Conservation (phyloP, 2,329 filamentous ascomycete genomes). For the Emmonsiellopsis sp. region DNA sequence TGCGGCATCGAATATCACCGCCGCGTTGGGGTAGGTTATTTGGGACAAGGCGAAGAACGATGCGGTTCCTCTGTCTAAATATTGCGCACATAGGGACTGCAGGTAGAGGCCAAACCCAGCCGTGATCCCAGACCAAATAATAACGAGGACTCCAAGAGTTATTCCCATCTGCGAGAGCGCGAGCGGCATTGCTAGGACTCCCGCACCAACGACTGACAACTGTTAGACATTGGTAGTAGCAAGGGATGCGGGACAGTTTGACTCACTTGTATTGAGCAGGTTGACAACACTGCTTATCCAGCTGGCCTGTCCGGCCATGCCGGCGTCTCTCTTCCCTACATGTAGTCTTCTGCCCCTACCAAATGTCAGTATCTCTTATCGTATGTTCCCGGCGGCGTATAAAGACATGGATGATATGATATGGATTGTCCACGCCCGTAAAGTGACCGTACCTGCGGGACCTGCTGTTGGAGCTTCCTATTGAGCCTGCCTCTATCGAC, state of each 20-base stretch:
- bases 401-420: too few relatives aligned
- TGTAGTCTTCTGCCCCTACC: conserved; percentile 19
- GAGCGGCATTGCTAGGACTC: conserved; percentile 89
- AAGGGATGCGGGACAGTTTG: conserved; percentile 24
- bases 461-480: conserved; percentile 16
- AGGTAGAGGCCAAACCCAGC: conserved; percentile 91
- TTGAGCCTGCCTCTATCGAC: conserved; percentile 18
- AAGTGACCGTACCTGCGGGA: conserved; percentile 22
- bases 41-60: conserved; percentile 97
- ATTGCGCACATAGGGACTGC: conserved; percentile 84
- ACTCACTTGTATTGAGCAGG: conserved; percentile 81
- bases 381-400: background rate
- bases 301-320: conserved; percentile 64
- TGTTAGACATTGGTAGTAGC: background rate
- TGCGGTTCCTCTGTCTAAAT: conserved; percentile 77
- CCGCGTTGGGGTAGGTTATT: conserved; percentile 91
- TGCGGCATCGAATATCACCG: conserved; percentile 88
- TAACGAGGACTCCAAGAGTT: conserved; percentile 69
- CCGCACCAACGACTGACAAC: conserved; percentile 74
- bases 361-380: background rate
- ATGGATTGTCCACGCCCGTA: too few relatives aligned
- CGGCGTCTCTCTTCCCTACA: conserved; percentile 62
- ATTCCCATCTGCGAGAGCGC: conserved; percentile 96
- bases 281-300: conserved; percentile 92
- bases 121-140: conserved; percentile 83